phyloP scores from a whole-genome alignment of 2,329 filamentous ascomycete species.

The Aspergillus spinulosporus region DNA sequence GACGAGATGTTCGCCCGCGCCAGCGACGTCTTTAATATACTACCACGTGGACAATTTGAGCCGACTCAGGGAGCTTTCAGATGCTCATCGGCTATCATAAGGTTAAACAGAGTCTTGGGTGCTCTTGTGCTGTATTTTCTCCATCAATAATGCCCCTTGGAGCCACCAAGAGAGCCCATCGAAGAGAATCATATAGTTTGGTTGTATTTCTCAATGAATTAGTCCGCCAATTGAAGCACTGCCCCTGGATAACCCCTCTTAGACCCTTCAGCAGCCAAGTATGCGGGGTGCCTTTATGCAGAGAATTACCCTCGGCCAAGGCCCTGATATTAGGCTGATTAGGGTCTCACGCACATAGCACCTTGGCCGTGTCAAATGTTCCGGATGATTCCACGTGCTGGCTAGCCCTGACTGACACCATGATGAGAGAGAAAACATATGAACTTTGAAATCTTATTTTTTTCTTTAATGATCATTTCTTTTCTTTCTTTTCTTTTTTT shows the following conservation, averaged over 20 bases:
- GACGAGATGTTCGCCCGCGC: neutral
- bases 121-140: neutral
- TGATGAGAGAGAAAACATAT: no score
- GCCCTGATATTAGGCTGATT: no score
- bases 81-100: neutral
- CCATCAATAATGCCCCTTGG: neutral
- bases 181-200: neutral
- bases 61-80: no score
- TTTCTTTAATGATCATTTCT: no score
- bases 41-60: neutral
- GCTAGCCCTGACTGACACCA: no score
- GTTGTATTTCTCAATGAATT: neutral
- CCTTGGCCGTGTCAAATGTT: no score
- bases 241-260: neutral
- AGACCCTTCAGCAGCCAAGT: neutral
- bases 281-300: neutral
- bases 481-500: no score
- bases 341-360: no score
- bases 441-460: no score
- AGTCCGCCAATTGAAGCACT: neutral
- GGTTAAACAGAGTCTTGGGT: slow-evolving; percentile 4
- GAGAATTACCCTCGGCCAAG: neutral
- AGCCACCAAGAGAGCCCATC: neutral
- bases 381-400: no score
- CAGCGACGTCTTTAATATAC: neutral